Conservation (phyloP, 768 basidiomycete species). For the Hydnomerulius pinastri region DNA sequence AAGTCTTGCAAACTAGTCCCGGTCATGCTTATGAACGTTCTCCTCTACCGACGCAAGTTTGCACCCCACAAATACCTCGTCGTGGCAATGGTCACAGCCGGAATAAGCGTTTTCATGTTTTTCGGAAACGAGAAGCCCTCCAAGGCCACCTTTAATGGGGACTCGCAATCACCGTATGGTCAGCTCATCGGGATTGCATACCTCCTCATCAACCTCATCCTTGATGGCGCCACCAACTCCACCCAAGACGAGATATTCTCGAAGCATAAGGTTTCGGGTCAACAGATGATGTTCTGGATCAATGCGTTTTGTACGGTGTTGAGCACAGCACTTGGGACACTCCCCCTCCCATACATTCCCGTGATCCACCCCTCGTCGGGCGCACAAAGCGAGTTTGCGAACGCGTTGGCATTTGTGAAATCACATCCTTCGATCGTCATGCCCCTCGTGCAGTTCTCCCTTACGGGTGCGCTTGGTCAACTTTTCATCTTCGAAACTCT, state of each 20-base stretch:
- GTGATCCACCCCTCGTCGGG: conserved; percentile 71
- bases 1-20: conserved; percentile 99
- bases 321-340: conserved; percentile 65
- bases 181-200: conserved; percentile 74
- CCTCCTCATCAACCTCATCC: conserved; percentile 80
- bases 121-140: conserved; percentile 62
- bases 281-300: conserved; percentile 99
- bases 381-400: conserved; percentile 61
- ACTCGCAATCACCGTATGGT: conserved; percentile 43
- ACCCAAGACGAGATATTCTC: conserved; percentile 97
- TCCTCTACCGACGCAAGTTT: conserved; percentile 91
- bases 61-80: conserved; percentile 95
- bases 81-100: conserved; percentile 86
- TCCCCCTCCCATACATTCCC: conserved; percentile 81
- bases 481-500: conserved; percentile 97
- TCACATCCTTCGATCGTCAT: conserved; percentile 72
- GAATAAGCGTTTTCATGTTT: conserved; percentile 94
- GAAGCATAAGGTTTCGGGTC: conserved; percentile 72
- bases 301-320: conserved; percentile 82
- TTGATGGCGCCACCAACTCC: conserved; percentile 93
- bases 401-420: conserved; percentile 72
- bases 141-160: conserved; percentile 38
- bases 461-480: conserved; percentile 93
- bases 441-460: conserved; percentile 81
- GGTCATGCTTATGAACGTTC: conserved; percentile 96